These are phyloP conservation scores for Dryas alaskensis DNA, from an alignment of 306 rosid genomes.

Conservation along the genomic window DNA sequence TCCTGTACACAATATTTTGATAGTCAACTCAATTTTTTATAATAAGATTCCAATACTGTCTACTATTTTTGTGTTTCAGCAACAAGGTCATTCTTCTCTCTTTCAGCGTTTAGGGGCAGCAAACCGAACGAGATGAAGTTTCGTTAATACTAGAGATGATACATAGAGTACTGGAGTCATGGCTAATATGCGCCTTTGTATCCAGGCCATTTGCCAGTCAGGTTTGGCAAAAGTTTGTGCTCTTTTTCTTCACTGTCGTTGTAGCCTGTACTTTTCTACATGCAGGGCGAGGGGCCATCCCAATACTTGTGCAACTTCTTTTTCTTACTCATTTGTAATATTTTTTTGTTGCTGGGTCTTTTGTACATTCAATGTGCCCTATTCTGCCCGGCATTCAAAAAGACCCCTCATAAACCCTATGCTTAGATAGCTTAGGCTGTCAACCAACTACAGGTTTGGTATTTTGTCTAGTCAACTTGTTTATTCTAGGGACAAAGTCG, in stretches of 20 bases:
- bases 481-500: conserved; percentile 6
- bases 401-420: conserved; percentile 3
- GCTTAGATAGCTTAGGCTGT: conserved; percentile 3
- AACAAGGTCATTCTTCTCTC: conserved; percentile 95
- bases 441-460: background rate
- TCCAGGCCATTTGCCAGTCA: conserved; percentile 23
- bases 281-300: conserved; percentile 12
- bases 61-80: conserved; percentile 51
- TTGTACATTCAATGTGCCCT: conserved; percentile 30
- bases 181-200: conserved; percentile 8
- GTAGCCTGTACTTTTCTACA: conserved; percentile 13
- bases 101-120: conserved; percentile 89
- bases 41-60: conserved; percentile 11
- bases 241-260: conserved; percentile 15
- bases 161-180: conserved; percentile 9
- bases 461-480: conserved; percentile 18
- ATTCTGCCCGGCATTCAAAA: background rate
- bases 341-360: conserved; percentile 13
- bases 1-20: background rate
- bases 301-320: background rate
- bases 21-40: background rate
- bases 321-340: background rate
- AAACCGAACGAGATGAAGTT: conserved; percentile 27
- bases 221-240: conserved; percentile 20
- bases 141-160: conserved; percentile 31